Evolutionary conservation across 257 asterid species (phyloP), one percentile per base, ranked within the genome.

Genomic region (Solanum chiquidenum): DNA sequence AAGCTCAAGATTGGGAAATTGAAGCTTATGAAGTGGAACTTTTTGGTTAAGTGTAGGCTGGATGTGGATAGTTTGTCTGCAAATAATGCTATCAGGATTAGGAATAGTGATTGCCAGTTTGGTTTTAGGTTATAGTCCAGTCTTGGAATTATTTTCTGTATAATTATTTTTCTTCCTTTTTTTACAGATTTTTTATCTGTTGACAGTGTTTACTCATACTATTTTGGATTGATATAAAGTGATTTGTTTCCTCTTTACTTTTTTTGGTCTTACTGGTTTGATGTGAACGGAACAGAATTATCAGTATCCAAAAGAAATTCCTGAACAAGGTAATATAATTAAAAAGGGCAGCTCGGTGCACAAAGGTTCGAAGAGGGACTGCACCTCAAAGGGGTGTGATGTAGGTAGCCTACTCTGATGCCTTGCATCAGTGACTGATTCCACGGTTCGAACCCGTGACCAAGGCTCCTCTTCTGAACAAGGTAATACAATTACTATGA

Each of bases 1-100:
- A 94, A 94, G 89, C 71, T 97, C 58, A 94, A 92, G 90, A 93
- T 97, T 34, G 99, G 99, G 49, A 89, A 89, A 11, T 87, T 96
- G 95, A 97, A 91, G 84, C 89, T 97, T 87, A 95, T 91, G 95
- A 95, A 93, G 69, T 96, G 99, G 99, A 96, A 91, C 90, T 96
- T 95, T 91, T 88, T 94, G 95, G 98, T 97, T 40, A 96, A 88
- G 95, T 97, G 99, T 71, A 90, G 89, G 83, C 86, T 96, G 77
- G 88, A 21, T 42, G 99, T 94, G 16, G 96, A 97, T 73, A 94
- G 95, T 49, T 89, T 96, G 18, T 16, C 89, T 20, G 74, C 49
- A n/a, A 92, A 93, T 83, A 91, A 92, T 87, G 89, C 27, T 2
- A 91, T 96, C 76, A 93, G 98, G 86, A 92, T 97, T 83, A 93